Conservation (phyloP, 768 basidiomycete genomes). For the Kwoniella heveanensis region DNA sequence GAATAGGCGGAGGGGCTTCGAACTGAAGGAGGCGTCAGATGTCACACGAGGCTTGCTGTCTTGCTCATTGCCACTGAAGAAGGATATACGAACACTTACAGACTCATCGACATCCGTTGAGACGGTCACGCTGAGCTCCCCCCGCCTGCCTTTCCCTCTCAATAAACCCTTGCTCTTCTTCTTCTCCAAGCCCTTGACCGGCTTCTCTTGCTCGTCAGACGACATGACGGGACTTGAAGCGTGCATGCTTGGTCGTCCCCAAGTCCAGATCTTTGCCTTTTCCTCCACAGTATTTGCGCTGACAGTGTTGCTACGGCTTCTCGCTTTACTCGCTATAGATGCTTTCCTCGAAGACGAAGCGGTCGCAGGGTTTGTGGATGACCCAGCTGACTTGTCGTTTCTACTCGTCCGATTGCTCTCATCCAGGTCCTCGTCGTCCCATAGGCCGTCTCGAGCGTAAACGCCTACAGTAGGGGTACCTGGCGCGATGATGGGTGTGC, state of each 20-base stretch:
- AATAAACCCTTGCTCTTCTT: constrained; percentile 37
- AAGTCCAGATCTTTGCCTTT: constrained; percentile 17
- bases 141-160: constrained; percentile 41
- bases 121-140: constrained; percentile 38
- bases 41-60: too few relatives aligned
- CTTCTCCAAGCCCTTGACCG: constrained; percentile 28
- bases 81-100: too few relatives aligned
- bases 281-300: neutral
- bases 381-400: neutral
- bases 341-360: constrained; percentile 11
- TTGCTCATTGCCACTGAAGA: too few relatives aligned
- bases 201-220: constrained; percentile 11
- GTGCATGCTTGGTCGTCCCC: constrained; percentile 22
- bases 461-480: constrained; percentile 44
- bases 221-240: constrained; percentile 1
- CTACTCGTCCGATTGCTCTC: neutral
- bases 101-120: constrained; percentile 29
- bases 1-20: constrained; percentile 36
- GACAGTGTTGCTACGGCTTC: constrained; percentile 18
- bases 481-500: constrained; percentile 2
- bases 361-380: neutral
- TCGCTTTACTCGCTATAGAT: constrained; percentile 10
- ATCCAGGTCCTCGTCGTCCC: constrained; percentile 47
- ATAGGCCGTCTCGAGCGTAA: constrained; percentile 47
- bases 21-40: constrained; percentile 15